Evolutionary conservation across 345 rosid species (phyloP).

Genomic region (Physaria fendleri): DNA sequence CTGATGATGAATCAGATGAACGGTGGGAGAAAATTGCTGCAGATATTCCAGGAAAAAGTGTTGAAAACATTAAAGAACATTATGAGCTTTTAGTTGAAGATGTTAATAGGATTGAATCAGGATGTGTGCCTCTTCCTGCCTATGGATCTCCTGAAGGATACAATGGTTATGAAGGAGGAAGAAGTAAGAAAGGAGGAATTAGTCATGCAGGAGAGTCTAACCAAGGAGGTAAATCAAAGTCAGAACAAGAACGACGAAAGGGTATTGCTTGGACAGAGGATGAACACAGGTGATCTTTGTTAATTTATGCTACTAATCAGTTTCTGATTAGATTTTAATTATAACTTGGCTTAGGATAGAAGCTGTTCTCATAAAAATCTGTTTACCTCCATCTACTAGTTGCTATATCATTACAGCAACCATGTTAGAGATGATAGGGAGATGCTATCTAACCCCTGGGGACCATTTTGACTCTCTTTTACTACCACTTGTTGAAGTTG

Average conservation of each 20-base stretch:
- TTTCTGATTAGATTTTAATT: constrained; percentile 4
- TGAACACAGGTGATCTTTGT: constrained; percentile 66
- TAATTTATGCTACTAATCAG: constrained; percentile 6
- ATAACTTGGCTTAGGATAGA: constrained; percentile 9
- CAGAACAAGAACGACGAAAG: constrained; percentile 95
- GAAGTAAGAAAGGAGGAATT: constrained; percentile 62
- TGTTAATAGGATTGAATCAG: constrained; percentile 72
- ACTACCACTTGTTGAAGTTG: constrained; percentile 25
- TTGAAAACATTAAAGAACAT: constrained; percentile 72
- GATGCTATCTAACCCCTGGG: constrained; percentile 15
- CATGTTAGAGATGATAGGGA: constrained; percentile 24
- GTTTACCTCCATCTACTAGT: constrained; percentile 6
- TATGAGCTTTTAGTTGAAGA: constrained; percentile 81
- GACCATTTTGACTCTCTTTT: constrained; percentile 29
- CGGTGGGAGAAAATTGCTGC: constrained; percentile 65
- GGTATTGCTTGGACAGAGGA: constrained; percentile 99
- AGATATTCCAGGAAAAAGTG: constrained; percentile 71
- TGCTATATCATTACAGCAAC: constrained; percentile 14
- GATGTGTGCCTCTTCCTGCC: constrained; percentile 74
- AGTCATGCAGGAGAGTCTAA: constrained; percentile 49
- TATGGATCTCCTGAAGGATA: constrained; percentile 64
- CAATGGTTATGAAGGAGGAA: constrained; percentile 42
- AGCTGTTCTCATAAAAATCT: constrained; percentile 14
- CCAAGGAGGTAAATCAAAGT: constrained; percentile 77
- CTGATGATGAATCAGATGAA: constrained; percentile 59